A percentile compares a stretch with the other conserved stretches of the same genome.
These are phyloP conservation scores for Neurospora sp. DNA, from an alignment of 2,329 filamentous ascomycete genomes.

Conservation along the genomic window DNA sequence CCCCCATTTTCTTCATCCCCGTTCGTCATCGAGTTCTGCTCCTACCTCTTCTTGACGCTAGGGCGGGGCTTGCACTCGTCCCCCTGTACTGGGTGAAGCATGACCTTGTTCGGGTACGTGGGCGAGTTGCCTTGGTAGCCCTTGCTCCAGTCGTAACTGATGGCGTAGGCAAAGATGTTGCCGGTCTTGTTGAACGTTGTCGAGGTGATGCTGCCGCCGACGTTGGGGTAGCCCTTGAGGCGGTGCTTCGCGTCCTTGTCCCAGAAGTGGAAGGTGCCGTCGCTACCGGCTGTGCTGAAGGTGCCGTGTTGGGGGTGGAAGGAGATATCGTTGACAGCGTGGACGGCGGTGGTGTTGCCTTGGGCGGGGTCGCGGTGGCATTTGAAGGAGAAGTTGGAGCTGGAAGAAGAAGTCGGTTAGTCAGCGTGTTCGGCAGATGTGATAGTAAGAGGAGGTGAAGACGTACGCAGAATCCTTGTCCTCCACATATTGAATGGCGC, in stretches of 20 bases:
- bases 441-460: too few relatives aligned
- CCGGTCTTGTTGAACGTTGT: constrained; percentile 88
- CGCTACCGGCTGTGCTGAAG: constrained; percentile 92
- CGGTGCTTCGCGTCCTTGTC: constrained; percentile 87
- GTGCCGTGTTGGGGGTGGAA: constrained; percentile 96
- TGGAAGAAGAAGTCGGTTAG: constrained; percentile 22
- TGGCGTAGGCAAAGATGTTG: constrained; percentile 75
- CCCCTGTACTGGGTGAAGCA: constrained; percentile 65
- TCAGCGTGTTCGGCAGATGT: background rate
- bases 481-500: constrained; percentile 96
- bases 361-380: constrained; percentile 80
- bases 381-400: constrained; percentile 97
- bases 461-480: constrained; percentile 75
- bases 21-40: background rate
- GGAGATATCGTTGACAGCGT: constrained; percentile 92
- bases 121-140: constrained; percentile 79
- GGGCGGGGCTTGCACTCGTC: constrained; percentile 56
- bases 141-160: constrained; percentile 98
- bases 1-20: background rate
- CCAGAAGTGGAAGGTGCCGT: constrained; percentile 96
- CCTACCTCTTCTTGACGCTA: constrained; percentile 49
- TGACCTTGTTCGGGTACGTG: constrained; percentile 67
- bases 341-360: constrained; percentile 76
- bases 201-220: constrained; percentile 78
- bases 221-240: constrained; percentile 77